Conservation (phyloP, 441 rosid genomes). For the Rhodomyrtus psidioides region DNA sequence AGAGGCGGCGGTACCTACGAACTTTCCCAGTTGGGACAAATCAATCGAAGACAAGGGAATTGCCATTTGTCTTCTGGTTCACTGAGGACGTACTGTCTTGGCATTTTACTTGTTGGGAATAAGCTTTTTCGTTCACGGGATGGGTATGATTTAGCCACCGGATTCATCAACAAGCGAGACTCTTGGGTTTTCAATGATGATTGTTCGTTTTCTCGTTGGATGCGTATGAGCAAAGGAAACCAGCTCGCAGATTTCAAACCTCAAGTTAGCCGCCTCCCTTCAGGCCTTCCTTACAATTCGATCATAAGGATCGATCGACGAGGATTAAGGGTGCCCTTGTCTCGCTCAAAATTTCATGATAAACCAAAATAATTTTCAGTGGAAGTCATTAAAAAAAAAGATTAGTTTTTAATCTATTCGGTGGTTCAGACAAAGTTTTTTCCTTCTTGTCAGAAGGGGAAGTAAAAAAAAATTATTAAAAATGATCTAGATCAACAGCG, state of each 20-base stretch:
- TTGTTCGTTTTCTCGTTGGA: background rate
- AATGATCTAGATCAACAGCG: too few species aligned
- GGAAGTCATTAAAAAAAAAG: too few species aligned
- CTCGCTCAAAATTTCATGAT: too few species aligned
- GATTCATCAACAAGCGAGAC: background rate
- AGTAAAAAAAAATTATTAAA: too few species aligned
- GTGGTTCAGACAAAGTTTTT: too few species aligned
- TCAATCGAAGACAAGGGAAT: background rate
- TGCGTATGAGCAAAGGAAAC: background rate
- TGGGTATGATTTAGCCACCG: background rate
- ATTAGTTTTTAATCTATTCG: too few species aligned
- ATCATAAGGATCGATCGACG: too few species aligned
- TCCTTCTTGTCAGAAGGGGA: too few species aligned
- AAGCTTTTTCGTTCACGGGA: background rate
- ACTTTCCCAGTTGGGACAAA: background rate
- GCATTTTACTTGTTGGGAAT: background rate
- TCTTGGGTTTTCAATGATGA: background rate
- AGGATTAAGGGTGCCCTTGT: too few species aligned
- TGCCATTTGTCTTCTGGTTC: background rate
- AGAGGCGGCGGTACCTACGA: background rate
- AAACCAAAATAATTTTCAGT: too few species aligned
- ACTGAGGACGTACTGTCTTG: background rate
- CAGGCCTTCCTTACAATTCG: too few species aligned
- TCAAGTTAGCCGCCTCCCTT: too few species aligned
- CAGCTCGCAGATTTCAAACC: background rate